A percentile compares a stretch with the other conserved stretches of the same genome.
Evolutionary conservation across 352 stramenopile genomes (phyloP).

Genomic region (Phytophthora ohioensis): DNA sequence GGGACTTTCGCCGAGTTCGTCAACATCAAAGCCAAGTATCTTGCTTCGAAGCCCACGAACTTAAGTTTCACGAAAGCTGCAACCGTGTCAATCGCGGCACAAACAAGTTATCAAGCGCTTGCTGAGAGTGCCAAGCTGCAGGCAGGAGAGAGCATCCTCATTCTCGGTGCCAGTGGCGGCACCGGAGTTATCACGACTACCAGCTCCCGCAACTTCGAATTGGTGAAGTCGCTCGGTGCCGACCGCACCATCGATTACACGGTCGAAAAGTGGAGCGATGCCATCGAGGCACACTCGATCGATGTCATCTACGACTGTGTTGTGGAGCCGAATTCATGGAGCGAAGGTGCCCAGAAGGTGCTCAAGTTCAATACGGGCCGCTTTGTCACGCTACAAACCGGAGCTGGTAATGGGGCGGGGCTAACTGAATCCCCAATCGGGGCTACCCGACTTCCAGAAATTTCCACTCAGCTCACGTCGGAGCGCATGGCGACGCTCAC

Average conservation of each 20-base stretch:
- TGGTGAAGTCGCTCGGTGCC: not conserved
- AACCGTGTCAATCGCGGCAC: not conserved
- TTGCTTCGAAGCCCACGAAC: not conserved
- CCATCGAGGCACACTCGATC: not conserved
- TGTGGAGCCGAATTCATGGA: not conserved
- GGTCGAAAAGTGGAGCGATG: not conserved
- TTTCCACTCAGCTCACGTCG: not conserved
- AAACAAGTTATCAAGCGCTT: not conserved
- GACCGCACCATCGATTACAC: not conserved
- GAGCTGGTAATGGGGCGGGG: not conserved
- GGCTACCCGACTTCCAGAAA: not conserved
- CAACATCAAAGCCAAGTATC: slow-evolving; percentile 1
- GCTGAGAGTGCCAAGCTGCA: not conserved
- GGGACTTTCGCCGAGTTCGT: not conserved
- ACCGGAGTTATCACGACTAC: not conserved
- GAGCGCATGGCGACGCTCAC: not conserved
- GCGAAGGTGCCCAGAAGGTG: not conserved
- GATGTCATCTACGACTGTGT: not conserved
- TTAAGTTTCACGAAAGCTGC: not conserved
- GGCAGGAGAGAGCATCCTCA: not conserved
- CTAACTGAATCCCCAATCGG: not conserved
- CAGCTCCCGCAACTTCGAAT: not conserved
- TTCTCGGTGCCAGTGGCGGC: not conserved
- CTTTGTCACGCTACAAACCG: not conserved
- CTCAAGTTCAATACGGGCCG: not conserved